phyloP scores from a whole-genome alignment of 139 green algal genomes.

The Picochlorum sp. region DNA sequence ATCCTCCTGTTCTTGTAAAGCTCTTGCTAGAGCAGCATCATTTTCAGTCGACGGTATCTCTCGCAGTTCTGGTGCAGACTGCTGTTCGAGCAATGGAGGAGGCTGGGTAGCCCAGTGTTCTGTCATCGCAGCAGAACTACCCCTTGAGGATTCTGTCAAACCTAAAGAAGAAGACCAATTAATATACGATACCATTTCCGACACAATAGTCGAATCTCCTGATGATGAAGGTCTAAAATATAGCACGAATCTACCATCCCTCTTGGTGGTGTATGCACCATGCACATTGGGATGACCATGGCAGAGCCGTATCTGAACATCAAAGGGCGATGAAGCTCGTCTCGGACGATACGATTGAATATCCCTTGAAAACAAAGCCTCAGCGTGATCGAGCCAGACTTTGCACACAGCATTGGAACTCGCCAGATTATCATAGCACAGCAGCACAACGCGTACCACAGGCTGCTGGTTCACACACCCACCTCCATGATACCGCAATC shows the following conservation, averaged over 20 bases:
- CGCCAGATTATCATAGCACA: not conserved
- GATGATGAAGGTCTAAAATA: too few species aligned
- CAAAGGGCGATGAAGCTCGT: not conserved
- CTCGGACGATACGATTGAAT: not conserved
- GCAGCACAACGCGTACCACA: not conserved
- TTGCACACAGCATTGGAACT: not conserved
- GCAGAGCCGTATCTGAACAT: not conserved
- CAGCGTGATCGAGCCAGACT: not conserved
- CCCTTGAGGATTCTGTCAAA: too few species aligned
- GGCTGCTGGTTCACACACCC: not conserved
- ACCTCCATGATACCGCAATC: conserved; percentile 10
- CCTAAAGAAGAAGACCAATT: too few species aligned
- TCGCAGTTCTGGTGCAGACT: too few species aligned
- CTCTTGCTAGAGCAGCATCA: conserved; percentile 3
- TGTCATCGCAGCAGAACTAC: too few species aligned
- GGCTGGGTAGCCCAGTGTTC: too few species aligned
- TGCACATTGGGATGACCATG: too few species aligned
- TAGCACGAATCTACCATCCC: too few species aligned
- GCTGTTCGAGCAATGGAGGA: too few species aligned
- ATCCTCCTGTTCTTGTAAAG: conserved; percentile 8
- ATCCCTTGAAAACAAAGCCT: not conserved
- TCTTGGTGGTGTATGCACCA: too few species aligned
- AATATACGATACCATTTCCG: too few species aligned
- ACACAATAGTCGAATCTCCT: too few species aligned
- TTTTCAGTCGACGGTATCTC: not conserved